Percentiles rank a stretch among this genome's conserved stretches.
These are phyloP conservation scores for Gynochthodes officinalis DNA, from an alignment of 257 asterid species.

Conservation along the genomic window DNA sequence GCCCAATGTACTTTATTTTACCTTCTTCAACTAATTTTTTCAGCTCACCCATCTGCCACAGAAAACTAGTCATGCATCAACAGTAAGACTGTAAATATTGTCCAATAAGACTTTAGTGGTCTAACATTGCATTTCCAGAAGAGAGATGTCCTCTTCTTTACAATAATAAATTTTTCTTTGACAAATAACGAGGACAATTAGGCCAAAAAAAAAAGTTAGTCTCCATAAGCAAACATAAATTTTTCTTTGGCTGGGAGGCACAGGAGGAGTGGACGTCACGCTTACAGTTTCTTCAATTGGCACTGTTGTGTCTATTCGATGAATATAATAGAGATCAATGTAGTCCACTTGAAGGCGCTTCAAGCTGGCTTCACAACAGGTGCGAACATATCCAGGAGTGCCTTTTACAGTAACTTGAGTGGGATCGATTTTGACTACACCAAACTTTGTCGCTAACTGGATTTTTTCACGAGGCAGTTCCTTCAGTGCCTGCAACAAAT, in stretches of 20 bases:
- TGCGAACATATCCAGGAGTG: slow-evolving; percentile 51
- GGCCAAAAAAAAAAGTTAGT: too few species aligned
- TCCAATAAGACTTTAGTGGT: neutral
- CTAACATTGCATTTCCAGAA: neutral
- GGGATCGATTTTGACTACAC: slow-evolving; percentile 31
- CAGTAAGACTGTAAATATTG: neutral
- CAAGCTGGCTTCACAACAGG: slow-evolving; percentile 65
- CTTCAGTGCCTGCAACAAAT: slow-evolving; percentile 50
- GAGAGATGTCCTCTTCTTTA: neutral
- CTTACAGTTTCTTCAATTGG: slow-evolving; percentile 68
- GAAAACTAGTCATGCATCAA: neutral
- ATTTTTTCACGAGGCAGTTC: slow-evolving; percentile 56
- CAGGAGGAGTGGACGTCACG: neutral
- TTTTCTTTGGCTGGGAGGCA: neutral
- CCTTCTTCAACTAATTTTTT: slow-evolving; percentile 57
- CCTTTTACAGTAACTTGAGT: slow-evolving; percentile 44
- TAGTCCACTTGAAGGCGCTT: slow-evolving; percentile 54
- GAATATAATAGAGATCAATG: slow-evolving; percentile 59
- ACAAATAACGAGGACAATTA: too few species aligned
- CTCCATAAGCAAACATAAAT: neutral
- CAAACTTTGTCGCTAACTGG: slow-evolving; percentile 65
- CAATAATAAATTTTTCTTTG: too few species aligned
- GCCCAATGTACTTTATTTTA: slow-evolving; percentile 57
- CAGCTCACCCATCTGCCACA: slow-evolving; percentile 51
- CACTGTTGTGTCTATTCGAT: slow-evolving; percentile 48